A percentile compares a stretch with the other conserved stretches of the same genome.
These are phyloP conservation scores for Fraxinus paxiana DNA, from an alignment of 305 asterid species.

Conservation along the genomic window DNA sequence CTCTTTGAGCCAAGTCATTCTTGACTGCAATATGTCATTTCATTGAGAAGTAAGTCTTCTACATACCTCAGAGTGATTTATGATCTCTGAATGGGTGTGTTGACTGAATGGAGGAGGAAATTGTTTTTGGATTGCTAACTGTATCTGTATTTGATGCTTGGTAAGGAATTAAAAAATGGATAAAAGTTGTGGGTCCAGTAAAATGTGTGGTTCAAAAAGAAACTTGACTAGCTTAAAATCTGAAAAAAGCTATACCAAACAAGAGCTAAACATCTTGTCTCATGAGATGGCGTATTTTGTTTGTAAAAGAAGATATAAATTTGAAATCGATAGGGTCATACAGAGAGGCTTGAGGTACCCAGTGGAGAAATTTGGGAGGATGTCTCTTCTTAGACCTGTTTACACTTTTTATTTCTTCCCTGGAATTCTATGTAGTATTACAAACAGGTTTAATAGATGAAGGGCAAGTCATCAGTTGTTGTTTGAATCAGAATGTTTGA, in stretches of 20 bases:
- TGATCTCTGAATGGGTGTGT: background rate
- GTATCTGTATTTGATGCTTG: background rate
- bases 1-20: background rate
- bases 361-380: background rate
- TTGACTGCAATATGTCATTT: background rate
- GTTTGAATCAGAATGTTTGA: background rate
- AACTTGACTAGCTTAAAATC: background rate
- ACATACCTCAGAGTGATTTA: background rate
- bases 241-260: background rate
- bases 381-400: background rate
- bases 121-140: background rate
- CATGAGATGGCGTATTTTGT: background rate
- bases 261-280: background rate
- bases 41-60: background rate
- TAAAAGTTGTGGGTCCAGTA: too few relatives aligned
- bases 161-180: background rate
- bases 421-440: background rate
- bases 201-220: too few relatives aligned
- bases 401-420: background rate
- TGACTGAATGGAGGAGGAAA: background rate
- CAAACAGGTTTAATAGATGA: background rate
- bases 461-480: background rate
- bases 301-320: background rate
- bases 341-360: background rate
- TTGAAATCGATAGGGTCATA: background rate